Evolutionary conservation across 2,329 filamentous ascomycete genomes (phyloP), one percentile per base, ranked within the genome.

Genomic region (Sclerotinia minor): DNA sequence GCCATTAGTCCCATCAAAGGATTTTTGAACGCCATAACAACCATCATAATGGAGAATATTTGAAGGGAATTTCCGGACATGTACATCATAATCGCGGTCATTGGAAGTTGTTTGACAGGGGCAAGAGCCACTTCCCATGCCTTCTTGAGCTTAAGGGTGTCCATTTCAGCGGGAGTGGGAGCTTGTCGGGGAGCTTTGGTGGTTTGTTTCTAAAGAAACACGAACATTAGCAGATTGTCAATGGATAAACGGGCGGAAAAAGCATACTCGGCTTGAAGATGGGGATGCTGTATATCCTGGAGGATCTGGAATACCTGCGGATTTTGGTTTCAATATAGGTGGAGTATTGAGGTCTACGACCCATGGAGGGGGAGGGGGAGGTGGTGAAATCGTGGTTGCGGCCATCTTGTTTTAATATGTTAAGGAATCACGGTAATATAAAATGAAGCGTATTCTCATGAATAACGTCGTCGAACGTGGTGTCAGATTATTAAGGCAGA

Each of bases 41-140:
- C 94, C 94, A 98, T 99, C 92, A 98, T 98, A 80, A 99, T 98
- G 80, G 91, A 96, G 83, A 99, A 99, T 73, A 99, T 98, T 79
- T 99, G 95, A 58, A 99, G 87, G 70, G 92, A 93, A 82, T 98
- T 99, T 76, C 95, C 95, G 44, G 94, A 96, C 95, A 99, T 99
- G 85, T 99, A 99, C 93, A 98, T 98, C 89, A 97, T 97, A 79
- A 99, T 94, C 71, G 90, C 94, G 68, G 96, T 98, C 95, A 99
- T 99, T 68, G 95, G 95, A 58, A 99, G 84, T 78, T 90, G 89
- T 83, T 99, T 99, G 71, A 95, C 90, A 0, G 95, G 95, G 2
- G 90, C 94, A 59, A 99, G 87, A 53, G 95, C 94, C 55, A 99
- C 87, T 80, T 99, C 95, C 95, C 95, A 99, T 0, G 95, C 95